Evolutionary conservation across 768 basidiomycete species (phyloP), one percentile per base, ranked within the genome.

Genomic region (Hygrocybe coccinea): DNA sequence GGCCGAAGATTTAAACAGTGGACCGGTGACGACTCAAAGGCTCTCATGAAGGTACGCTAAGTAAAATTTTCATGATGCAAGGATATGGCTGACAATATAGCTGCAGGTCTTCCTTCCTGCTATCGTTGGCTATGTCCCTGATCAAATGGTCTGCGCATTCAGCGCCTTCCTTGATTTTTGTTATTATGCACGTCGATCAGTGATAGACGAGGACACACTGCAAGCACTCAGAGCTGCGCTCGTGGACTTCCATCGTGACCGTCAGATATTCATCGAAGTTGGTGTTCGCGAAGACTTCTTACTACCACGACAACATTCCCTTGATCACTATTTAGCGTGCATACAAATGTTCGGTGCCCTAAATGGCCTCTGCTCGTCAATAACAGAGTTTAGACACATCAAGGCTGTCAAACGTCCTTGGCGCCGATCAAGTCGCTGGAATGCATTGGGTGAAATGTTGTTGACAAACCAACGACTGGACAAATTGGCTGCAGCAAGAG

Each of bases 371-470:
- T 65, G 61, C 50, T 62, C 65, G 11, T 64, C 65, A 3, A 65
- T 65, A 17, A 63, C 60, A 8, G 64, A 67, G 52, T 60, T 62
- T 1, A 61, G 61, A 25, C 65, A 67, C 35, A 67, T 64, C 45
- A 62, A 62, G 3, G 64, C 65, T n/a, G 65, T 67, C 14, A 65
- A 67, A 49, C 50, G 61, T 29, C 66, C 63, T 3, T 67, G 63
- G 61, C 41, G 56, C 1, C 54, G 61, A 2, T 67, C 66, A 1
- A 67, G 51, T 39, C 56, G 57, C 17, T 60, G 50, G 33, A 56
- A 64, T 3, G 62, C 39, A 14, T 19, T 41, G 5, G 19, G 39
- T 15, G 15, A 41, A 41, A 41, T 41, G 39, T 19, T 41, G 15
- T 14, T 41, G 39, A 63, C 64, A 1, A 64, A 64, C 38, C 62